phyloP scores from a whole-genome alignment of 78 protist genomes.

The Blattamonas nauphoetae region DNA sequence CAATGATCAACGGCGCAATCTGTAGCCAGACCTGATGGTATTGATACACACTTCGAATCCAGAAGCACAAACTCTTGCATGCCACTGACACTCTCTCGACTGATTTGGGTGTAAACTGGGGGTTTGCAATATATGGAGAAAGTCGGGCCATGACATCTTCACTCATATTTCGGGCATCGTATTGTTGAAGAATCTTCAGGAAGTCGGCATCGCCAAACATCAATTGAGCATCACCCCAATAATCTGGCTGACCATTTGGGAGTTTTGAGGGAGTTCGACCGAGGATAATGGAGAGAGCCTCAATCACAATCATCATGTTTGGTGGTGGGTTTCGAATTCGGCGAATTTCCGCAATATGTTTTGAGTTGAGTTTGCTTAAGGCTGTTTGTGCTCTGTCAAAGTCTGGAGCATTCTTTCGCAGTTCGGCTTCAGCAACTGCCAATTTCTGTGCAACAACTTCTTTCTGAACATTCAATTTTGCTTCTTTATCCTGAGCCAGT shows the following conservation, averaged over 20 bases:
- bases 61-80: neutral
- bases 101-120: neutral
- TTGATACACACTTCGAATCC: neutral
- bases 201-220: neutral
- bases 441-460: neutral
- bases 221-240: neutral
- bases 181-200: neutral
- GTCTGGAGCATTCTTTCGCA: neutral
- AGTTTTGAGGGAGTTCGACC: neutral
- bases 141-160: neutral
- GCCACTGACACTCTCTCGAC: neutral
- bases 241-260: neutral
- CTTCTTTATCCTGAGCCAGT: neutral
- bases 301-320: slow-evolving; percentile 4
- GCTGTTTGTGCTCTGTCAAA: slow-evolving; percentile 15
- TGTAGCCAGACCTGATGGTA: neutral
- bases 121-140: neutral
- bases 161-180: neutral
- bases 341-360: slow-evolving; percentile 24
- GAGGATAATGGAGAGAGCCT: neutral
- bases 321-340: slow-evolving; percentile 22
- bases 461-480: neutral
- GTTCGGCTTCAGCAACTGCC: neutral
- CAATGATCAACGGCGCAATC: neutral
- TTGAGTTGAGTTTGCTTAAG: neutral